Evolutionary conservation across 2,329 filamentous ascomycete species (phyloP).

Genomic region (Nakataea oryzae): DNA sequence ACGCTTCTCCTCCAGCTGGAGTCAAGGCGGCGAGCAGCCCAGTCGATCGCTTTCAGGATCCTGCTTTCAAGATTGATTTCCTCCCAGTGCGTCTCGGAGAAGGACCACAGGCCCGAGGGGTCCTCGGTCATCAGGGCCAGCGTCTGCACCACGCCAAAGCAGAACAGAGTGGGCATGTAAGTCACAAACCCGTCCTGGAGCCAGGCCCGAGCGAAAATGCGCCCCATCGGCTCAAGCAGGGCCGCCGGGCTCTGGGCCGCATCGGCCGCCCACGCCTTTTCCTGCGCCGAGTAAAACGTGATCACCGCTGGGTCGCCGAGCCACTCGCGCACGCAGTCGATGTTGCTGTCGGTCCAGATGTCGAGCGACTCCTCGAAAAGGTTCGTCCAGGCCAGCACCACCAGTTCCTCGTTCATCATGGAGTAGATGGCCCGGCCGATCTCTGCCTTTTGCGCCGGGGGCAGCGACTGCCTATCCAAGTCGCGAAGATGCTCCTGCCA

Average conservation of each 20-base stretch:
- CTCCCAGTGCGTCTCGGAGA: not conserved
- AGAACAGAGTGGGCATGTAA: constrained; percentile 4
- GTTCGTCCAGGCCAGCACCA: constrained; percentile 4
- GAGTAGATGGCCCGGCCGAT: not conserved
- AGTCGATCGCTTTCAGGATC: not conserved
- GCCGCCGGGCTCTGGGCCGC: not conserved
- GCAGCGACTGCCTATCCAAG: not conserved
- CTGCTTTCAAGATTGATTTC: not conserved
- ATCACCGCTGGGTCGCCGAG: not conserved
- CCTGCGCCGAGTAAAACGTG: not conserved
- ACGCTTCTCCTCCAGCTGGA: not conserved
- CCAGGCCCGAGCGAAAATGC: constrained; percentile 1
- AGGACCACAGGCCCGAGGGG: not conserved
- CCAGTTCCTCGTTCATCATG: constrained; percentile 1
- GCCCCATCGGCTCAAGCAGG: constrained; percentile 1
- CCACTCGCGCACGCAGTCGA: constrained; percentile 1
- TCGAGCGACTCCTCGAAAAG: constrained; percentile 3
- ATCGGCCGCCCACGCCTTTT: not conserved
- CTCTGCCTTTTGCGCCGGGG: not conserved
- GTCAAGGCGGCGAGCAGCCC: not conserved
- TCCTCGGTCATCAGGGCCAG: constrained; percentile 1
- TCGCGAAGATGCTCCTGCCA: constrained; percentile 3
- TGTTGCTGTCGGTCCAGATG: constrained; percentile 4
- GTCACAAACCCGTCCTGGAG: constrained; percentile 1
- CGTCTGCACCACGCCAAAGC: constrained; percentile 3